Conservation (phyloP, 306 rosid genomes). For the Cucumis sativus region Cucumber_9930_V3 NC_026657.2:968001-968500, state of each 20-base stretch:
- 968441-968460: not conserved
- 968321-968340: constrained; percentile 51
- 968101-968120: constrained; percentile 27
- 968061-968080: not conserved
- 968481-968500: not conserved
- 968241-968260: constrained; percentile 22
- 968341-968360: constrained; percentile 60
- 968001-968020: not conserved
- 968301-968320: constrained; percentile 72
- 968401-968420: not conserved
- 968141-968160: constrained; percentile 91
- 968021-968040: not conserved
- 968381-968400: not conserved
- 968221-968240: constrained; percentile 3
- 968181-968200: constrained; percentile 25
- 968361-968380: constrained; percentile 47
- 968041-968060: not conserved
- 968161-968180: constrained; percentile 64
- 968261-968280: constrained; percentile 64
- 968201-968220: constrained; percentile 10
- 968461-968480: not conserved
- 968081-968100: not conserved
- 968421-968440: not conserved
- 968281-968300: constrained; percentile 84
- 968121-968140: constrained; percentile 76